phyloP scores from a whole-genome alignment of 2,329 filamentous ascomycete genomes.

The Scortechinia acanthostroma region DNA sequence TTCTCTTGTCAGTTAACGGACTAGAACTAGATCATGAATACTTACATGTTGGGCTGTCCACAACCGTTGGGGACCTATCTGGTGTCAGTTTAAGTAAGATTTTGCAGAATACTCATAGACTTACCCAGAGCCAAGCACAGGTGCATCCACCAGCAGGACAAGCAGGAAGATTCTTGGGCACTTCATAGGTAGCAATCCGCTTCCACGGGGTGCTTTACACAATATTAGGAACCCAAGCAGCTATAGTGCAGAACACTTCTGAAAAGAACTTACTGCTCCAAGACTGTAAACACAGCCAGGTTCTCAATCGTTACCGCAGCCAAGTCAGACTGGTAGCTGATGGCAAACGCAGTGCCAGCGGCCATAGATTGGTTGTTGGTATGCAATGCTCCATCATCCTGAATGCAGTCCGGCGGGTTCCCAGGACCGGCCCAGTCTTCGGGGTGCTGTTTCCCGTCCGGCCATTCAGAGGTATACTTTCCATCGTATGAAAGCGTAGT shows the following conservation, averaged over 20 bases:
- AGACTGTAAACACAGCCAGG: conserved; percentile 38
- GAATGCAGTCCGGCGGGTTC: conserved; percentile 9
- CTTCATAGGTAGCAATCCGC: conserved; percentile 16
- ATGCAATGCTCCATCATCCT: conserved; percentile 29
- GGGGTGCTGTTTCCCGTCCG: conserved; percentile 35
- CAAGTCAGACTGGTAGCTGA: conserved; percentile 38
- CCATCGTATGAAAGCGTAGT: conserved; percentile 36
- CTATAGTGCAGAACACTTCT: no score
- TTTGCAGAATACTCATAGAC: no score
- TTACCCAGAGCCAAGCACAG: conserved; percentile 20
- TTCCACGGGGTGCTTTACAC: conserved; percentile 16
- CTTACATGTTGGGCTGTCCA: conserved; percentile 27
- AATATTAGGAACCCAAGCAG: not conserved
- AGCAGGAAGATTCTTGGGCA: conserved; percentile 14
- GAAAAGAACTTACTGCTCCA: conserved; percentile 26
- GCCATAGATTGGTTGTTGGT: conserved; percentile 30
- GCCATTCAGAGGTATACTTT: conserved; percentile 28
- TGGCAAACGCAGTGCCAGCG: conserved; percentile 38
- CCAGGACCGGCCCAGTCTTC: conserved; percentile 27
- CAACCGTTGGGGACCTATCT: conserved; percentile 25
- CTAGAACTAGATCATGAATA: no score
- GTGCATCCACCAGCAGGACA: conserved; percentile 17
- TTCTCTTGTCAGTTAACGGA: no score
- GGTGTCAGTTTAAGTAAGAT: no score
- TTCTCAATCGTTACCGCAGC: conserved; percentile 37